Evolutionary conservation across 768 basidiomycete genomes (phyloP), one percentile per base, ranked within the genome.

Genomic region (Kwoniella sp.): DNA sequence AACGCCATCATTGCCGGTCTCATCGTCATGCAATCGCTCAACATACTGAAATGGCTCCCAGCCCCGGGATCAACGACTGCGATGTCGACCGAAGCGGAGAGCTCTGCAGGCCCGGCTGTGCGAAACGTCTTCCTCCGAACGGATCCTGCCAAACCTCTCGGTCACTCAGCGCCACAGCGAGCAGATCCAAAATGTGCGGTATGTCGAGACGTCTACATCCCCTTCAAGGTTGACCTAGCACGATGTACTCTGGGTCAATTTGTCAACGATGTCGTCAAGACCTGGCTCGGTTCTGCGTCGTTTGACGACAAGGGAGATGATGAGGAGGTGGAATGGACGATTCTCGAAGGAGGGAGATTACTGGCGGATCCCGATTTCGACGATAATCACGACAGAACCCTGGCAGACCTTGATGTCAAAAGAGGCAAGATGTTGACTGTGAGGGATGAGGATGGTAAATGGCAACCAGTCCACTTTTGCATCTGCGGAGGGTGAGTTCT

Each of bases 1-100:
- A 99, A 99, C 71, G 95, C 95, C 9, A 88, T 99, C 73, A 84
- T 98, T 60, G 87, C 95, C 0, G 95, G 93, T 0, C 78, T 93
- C 32, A 90, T 98, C 68, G 91, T 98, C 20, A 80, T 96, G 38
- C 92, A 96, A 72, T 87, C 91, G 0, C 76, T 96, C 19, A 86
- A 90, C 51, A 78, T 95, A 36, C 29, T 84, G 83, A 19, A 31
- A 81, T 80, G 61, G 81, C 33, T 43, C 4, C 36, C 57, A 3
- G 37, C 50, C 22, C 40, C 19, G 33, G 26, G 29, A 33, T 28
- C 40, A 19, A n/a, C 38, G 5, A n/a, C 44, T 10, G n/a, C n/a
- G n/a, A n/a, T n/a, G n/a, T 34, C 44, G 5, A 29, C 38, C 6
- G 52, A 37, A 22, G 47, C 34, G 12, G 19, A 31, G 23, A 37